Evolutionary conservation across 2,329 filamentous ascomycete species (phyloP).

Genomic region (Xylaria sp.): DNA sequence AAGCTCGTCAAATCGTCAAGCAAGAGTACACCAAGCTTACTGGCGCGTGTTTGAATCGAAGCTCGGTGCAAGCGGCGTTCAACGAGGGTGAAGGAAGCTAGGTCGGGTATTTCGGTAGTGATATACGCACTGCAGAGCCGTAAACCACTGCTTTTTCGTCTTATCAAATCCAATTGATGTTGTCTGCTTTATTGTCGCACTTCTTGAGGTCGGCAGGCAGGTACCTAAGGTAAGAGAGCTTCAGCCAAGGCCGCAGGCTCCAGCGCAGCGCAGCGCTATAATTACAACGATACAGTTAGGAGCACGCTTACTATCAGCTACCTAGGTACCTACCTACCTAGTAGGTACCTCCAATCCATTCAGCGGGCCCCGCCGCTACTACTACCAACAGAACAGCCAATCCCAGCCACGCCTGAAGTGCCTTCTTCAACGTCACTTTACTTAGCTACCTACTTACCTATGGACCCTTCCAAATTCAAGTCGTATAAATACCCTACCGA

Average conservation of each 20-base stretch:
- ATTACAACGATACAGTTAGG: too few species aligned
- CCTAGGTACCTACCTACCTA: not conserved
- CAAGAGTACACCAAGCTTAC: not conserved
- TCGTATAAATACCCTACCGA: too few species aligned
- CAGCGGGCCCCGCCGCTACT: not conserved
- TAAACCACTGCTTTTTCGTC: not conserved
- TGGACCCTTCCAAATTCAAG: not conserved
- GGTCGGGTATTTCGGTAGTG: not conserved
- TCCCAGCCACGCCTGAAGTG: not conserved
- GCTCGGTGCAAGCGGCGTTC: not conserved
- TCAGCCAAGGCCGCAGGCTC: conserved; percentile 9
- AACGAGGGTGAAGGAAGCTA: not conserved
- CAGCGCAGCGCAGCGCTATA: not conserved
- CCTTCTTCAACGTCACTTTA: conserved; percentile 8
- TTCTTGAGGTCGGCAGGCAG: not conserved
- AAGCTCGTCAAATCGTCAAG: not conserved
- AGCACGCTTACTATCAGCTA: too few species aligned
- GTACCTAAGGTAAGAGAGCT: not conserved
- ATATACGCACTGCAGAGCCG: not conserved
- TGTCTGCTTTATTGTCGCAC: conserved; percentile 8
- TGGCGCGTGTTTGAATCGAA: conserved; percentile 9
- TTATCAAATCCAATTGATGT: conserved; percentile 16
- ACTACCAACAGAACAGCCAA: not conserved
- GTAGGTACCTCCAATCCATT: conserved; percentile 7
- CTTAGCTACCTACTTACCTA: not conserved